Evolutionary conservation across 768 basidiomycete species (phyloP).

Genomic region (Tricholoma hemisulphureum): DNA sequence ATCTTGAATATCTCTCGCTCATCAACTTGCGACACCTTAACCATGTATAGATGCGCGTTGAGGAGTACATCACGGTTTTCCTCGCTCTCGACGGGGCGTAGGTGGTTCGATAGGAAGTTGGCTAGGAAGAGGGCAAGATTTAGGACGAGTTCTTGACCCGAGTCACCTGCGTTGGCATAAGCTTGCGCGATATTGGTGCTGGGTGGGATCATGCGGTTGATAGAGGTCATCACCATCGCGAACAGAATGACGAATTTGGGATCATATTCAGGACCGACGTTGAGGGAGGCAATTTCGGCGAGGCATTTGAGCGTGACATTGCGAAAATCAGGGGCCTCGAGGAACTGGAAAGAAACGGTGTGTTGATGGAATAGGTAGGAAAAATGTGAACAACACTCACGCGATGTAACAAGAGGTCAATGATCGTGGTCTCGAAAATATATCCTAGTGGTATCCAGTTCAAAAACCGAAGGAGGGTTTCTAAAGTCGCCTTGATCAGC

Average conservation of each 20-base stretch:
- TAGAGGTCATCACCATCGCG: constrained; percentile 95
- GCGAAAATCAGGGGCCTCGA: constrained; percentile 95
- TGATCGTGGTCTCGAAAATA: constrained; percentile 97
- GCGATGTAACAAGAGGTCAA: constrained; percentile 87
- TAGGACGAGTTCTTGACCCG: constrained; percentile 94
- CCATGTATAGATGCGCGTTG: constrained; percentile 97
- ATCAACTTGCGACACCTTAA: constrained; percentile 97
- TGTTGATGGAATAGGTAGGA: constrained; percentile 7
- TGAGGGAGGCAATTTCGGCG: constrained; percentile 92
- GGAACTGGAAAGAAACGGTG: constrained; percentile 60
- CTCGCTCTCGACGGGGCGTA: constrained; percentile 91
- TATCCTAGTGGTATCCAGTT: constrained; percentile 99
- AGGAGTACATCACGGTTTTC: constrained; percentile 87
- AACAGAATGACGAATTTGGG: constrained; percentile 97
- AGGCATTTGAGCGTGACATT: constrained; percentile 96
- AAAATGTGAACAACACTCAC: constrained; percentile 47
- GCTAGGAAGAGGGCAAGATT: constrained; percentile 95
- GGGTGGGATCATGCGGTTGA: constrained; percentile 96
- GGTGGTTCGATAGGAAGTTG: constrained; percentile 92
- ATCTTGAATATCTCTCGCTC: constrained; percentile 99
- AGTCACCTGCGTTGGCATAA: constrained; percentile 83
- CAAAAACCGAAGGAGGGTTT: constrained; percentile 91
- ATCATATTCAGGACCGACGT: constrained; percentile 95
- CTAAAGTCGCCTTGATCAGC: constrained; percentile 89
- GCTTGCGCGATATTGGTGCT: constrained; percentile 92